A percentile compares a stretch with the other conserved stretches of the same genome.
These are phyloP conservation scores for Zymoseptoria brevis DNA, from an alignment of 2,329 filamentous ascomycete genomes.

Conservation along the genomic window DNA sequence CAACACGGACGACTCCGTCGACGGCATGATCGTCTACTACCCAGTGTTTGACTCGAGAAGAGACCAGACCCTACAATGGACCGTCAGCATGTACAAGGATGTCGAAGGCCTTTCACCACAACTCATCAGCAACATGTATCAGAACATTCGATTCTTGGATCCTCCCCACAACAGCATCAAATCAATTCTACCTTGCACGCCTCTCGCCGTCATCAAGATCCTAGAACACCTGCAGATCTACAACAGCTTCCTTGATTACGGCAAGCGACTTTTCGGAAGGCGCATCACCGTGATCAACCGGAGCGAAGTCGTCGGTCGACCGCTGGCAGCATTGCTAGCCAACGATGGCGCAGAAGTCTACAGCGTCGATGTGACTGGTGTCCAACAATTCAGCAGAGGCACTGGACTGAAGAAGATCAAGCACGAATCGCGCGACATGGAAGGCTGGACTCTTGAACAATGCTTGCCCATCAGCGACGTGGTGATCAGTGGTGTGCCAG, in stretches of 20 bases:
- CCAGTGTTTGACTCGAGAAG: conserved; percentile 88
- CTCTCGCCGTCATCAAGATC: conserved; percentile 92
- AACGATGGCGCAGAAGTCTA: conserved; percentile 96
- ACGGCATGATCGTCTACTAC: conserved; percentile 96
- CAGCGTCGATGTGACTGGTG: conserved; percentile 83
- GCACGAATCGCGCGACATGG: conserved; percentile 80
- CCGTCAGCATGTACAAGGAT: conserved; percentile 82
- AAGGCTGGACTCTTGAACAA: conserved; percentile 69
- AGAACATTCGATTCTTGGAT: conserved; percentile 93
- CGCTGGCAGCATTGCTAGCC: conserved; percentile 82
- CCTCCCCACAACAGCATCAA: conserved; percentile 68
- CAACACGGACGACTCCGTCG: conserved; percentile 68
- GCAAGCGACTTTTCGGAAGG: conserved; percentile 86
- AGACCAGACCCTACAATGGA: conserved; percentile 93
- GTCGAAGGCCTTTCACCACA: conserved; percentile 90
- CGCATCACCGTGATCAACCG: conserved; percentile 96
- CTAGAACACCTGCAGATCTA: conserved; percentile 93
- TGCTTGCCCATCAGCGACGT: conserved; percentile 85
- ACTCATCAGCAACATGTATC: conserved; percentile 99
- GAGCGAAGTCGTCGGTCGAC: conserved; percentile 89
- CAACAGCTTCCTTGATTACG: conserved; percentile 86
- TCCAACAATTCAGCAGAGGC: conserved; percentile 86
- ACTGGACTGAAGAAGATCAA: conserved; percentile 75
- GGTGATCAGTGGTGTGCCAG: conserved; percentile 86
- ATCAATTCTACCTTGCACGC: conserved; percentile 90